phyloP scores from a whole-genome alignment of 2,329 filamentous ascomycete genomes.

The Colletotrichum orchidophilum region DNA sequence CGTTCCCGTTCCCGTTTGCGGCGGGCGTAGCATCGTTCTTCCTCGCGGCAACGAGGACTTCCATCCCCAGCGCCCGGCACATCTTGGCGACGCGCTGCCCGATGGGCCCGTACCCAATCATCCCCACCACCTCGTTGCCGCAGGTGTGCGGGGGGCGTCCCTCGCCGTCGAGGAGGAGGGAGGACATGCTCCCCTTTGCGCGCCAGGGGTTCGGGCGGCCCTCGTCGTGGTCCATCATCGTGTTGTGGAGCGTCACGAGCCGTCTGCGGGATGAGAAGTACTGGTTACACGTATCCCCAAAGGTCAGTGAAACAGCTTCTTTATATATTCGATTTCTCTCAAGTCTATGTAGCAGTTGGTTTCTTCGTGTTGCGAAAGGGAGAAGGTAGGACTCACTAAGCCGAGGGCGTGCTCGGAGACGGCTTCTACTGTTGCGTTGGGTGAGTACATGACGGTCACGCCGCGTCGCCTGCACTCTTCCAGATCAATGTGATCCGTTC shows the following conservation, averaged over 20 bases:
- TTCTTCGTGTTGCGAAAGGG: not conserved
- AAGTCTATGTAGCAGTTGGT: too few species aligned
- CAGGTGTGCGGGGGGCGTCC: slow-evolving; percentile 40
- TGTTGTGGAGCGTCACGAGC: slow-evolving; percentile 36
- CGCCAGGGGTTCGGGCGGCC: slow-evolving; percentile 32
- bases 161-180: slow-evolving; percentile 31
- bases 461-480: slow-evolving; percentile 34
- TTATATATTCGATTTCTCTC: too few species aligned
- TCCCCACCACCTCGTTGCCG: slow-evolving; percentile 39
- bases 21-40: slow-evolving; percentile 25
- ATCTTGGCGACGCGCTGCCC: slow-evolving; percentile 38
- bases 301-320: not conserved
- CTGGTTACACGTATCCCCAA: not conserved
- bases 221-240: slow-evolving; percentile 30
- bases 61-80: slow-evolving; percentile 37
- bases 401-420: slow-evolving; percentile 39
- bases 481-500: slow-evolving; percentile 38
- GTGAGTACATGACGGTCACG: slow-evolving; percentile 37
- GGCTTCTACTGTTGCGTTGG: slow-evolving; percentile 35
- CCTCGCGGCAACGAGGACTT: slow-evolving; percentile 37
- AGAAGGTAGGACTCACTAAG: slow-evolving; percentile 24
- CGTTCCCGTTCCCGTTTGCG: not conserved
- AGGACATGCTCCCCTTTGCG: slow-evolving; percentile 32
- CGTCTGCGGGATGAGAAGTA: slow-evolving; percentile 38
- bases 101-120: slow-evolving; percentile 41